Conservation (phyloP, 352 stramenopile species). For the Hyaloperonospora arabidopsidis region DNA sequence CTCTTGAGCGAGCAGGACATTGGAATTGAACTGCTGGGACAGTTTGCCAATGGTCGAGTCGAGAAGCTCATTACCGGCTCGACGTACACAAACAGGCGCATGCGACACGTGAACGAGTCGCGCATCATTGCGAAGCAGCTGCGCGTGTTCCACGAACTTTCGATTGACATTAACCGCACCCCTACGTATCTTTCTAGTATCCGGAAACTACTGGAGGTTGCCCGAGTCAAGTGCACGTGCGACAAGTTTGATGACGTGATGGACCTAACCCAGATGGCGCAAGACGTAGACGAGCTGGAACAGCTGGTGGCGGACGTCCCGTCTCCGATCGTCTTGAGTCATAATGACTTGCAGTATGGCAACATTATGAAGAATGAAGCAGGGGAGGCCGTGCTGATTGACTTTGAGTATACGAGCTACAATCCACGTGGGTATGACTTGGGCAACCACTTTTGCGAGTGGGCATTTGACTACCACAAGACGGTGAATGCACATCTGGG, state of each 20-base stretch:
- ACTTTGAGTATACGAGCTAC: constrained; percentile 92
- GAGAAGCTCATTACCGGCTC: constrained; percentile 70
- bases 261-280: constrained; percentile 40
- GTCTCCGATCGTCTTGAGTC: constrained; percentile 77
- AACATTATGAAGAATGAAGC: constrained; percentile 84
- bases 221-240: constrained; percentile 44
- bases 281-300: constrained; percentile 55
- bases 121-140: constrained; percentile 55
- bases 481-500: constrained; percentile 68
- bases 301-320: constrained; percentile 42
- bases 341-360: constrained; percentile 91
- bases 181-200: constrained; percentile 54
- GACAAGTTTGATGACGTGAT: constrained; percentile 37
- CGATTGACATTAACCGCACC: constrained; percentile 54
- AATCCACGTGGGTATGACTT: constrained; percentile 88
- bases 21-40: constrained; percentile 61
- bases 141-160: constrained; percentile 58
- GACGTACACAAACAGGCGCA: constrained; percentile 60
- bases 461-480: constrained; percentile 79
- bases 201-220: constrained; percentile 48
- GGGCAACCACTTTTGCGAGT: constrained; percentile 90
- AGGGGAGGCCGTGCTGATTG: constrained; percentile 77
- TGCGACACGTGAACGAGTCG: constrained; percentile 50
- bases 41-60: constrained; percentile 68
- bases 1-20: constrained; percentile 62